Evolutionary conservation across 305 asterid species (phyloP).

Genomic region (Petunia hybrid): DNA sequence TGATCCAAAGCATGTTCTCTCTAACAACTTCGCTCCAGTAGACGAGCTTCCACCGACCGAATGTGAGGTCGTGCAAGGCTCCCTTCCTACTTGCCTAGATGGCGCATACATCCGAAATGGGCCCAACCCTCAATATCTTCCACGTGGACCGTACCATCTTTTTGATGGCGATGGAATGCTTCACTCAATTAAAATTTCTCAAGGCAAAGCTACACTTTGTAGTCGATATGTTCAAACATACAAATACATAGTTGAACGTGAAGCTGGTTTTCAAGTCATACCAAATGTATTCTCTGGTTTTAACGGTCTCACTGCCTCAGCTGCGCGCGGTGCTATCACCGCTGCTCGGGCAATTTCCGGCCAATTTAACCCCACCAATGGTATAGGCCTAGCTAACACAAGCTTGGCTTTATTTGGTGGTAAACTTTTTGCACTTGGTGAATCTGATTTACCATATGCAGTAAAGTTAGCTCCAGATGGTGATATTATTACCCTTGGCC

Average conservation of each 20-base stretch:
- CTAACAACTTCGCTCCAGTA: conserved; percentile 57
- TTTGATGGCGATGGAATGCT: conserved; percentile 81
- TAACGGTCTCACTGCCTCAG: conserved; percentile 50
- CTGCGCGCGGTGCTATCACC: conserved; percentile 41
- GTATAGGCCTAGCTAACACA: conserved; percentile 61
- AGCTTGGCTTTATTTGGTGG: conserved; percentile 57
- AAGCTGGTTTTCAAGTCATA: conserved; percentile 46
- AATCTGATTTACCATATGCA: conserved; percentile 63
- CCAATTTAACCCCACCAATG: conserved; percentile 45
- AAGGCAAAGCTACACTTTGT: conserved; percentile 58
- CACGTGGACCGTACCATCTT: conserved; percentile 64
- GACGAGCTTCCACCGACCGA: conserved; percentile 60
- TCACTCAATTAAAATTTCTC: conserved; percentile 50
- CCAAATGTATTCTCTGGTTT: conserved; percentile 60
- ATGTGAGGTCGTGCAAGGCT: conserved; percentile 52
- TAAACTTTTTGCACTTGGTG: conserved; percentile 52
- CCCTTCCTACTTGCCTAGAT: conserved; percentile 45
- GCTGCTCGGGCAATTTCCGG: conserved; percentile 38
- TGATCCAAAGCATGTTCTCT: conserved; percentile 49
- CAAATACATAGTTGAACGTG: conserved; percentile 50
- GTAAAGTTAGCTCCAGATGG: conserved; percentile 45
- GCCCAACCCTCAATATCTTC: conserved; percentile 64
- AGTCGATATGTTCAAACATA: conserved; percentile 63
- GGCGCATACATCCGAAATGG: conserved; percentile 65
- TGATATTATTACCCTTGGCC: conserved; percentile 55